These are phyloP conservation scores for Tolypocladium sp. DNA, from an alignment of 2,329 filamentous ascomycete genomes.

Conservation along the genomic window DNA sequence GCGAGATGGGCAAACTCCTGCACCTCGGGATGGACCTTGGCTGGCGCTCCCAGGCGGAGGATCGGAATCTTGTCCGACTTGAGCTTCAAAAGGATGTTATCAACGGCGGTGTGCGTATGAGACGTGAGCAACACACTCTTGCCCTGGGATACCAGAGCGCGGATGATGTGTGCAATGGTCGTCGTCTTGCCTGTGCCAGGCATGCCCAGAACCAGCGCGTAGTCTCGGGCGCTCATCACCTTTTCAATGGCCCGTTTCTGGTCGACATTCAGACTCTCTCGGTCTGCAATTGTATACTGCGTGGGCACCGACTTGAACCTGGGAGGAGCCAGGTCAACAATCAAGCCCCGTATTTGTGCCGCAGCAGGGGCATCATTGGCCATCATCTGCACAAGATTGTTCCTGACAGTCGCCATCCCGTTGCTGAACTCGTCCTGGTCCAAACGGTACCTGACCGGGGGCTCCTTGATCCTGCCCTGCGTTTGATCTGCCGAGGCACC, in stretches of 20 bases:
- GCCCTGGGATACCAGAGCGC: constrained; percentile 75
- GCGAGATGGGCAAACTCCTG: constrained; percentile 77
- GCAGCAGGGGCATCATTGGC: constrained; percentile 64
- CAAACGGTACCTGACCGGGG: constrained; percentile 65
- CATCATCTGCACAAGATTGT: constrained; percentile 92
- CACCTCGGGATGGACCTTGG: constrained; percentile 84
- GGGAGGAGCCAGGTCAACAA: constrained; percentile 69
- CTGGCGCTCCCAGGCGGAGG: constrained; percentile 73
- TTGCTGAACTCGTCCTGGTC: constrained; percentile 99
- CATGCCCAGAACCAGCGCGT: constrained; percentile 96
- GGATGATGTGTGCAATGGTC: constrained; percentile 95
- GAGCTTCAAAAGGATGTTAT: constrained; percentile 94
- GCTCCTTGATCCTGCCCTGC: constrained; percentile 39
- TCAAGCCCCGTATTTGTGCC: constrained; percentile 63
- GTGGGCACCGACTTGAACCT: constrained; percentile 60
- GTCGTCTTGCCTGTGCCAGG: constrained; percentile 97
- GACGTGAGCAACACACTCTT: constrained; percentile 92
- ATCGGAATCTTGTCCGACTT: constrained; percentile 68
- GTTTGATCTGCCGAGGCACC: constrained; percentile 42
- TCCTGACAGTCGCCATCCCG: constrained; percentile 89
- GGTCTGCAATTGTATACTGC: constrained; percentile 52
- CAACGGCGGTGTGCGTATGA: constrained; percentile 94
- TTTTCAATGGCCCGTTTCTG: constrained; percentile 83
- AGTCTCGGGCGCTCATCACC: constrained; percentile 91
- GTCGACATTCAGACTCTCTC: constrained; percentile 71